Percentiles rank a stretch among this genome's conserved stretches.
Conservation (phyloP, 2,329 filamentous ascomycete species). For the Colletotrichum sp. region DNA sequence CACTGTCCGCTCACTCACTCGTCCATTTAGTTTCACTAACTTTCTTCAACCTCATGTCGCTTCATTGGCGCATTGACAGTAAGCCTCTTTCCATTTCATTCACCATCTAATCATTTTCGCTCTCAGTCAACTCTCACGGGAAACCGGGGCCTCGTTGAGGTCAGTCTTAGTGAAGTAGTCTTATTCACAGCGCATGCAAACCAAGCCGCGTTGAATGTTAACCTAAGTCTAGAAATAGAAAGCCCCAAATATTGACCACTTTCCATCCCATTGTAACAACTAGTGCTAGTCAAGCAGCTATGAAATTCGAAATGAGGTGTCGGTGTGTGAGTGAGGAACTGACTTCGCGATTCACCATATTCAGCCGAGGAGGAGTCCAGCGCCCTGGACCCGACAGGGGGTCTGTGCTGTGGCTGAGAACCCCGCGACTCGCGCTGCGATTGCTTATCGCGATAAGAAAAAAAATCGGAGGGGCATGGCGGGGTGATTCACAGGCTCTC, state of each 20-base stretch:
- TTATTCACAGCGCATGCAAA: not conserved
- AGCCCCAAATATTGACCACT: not conserved
- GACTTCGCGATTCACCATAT: not conserved
- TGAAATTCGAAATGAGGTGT: not conserved
- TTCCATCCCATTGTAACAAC: not conserved
- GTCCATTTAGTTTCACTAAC: not conserved
- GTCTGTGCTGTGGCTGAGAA: not conserved
- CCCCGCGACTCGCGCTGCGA: not conserved
- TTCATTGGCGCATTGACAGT: not conserved
- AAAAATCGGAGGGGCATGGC: not conserved
- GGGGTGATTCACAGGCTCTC: not conserved
- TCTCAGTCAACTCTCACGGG: not conserved
- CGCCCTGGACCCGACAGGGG: not conserved
- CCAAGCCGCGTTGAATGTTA: not conserved
- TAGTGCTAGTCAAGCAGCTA: not conserved
- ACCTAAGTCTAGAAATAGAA: not conserved
- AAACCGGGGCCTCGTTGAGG: not conserved
- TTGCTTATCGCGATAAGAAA: not conserved
- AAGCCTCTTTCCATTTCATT: not conserved
- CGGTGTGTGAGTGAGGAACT: not conserved
- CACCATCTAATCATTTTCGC: not conserved
- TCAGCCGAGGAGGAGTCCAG: not conserved
- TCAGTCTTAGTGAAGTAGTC: not conserved
- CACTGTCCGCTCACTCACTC: not conserved
- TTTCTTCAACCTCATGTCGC: not conserved